Base-by-base conservation (phyloP, 2,329 filamentous ascomycete species). In the Berkeleyomyces basicola region DNA sequence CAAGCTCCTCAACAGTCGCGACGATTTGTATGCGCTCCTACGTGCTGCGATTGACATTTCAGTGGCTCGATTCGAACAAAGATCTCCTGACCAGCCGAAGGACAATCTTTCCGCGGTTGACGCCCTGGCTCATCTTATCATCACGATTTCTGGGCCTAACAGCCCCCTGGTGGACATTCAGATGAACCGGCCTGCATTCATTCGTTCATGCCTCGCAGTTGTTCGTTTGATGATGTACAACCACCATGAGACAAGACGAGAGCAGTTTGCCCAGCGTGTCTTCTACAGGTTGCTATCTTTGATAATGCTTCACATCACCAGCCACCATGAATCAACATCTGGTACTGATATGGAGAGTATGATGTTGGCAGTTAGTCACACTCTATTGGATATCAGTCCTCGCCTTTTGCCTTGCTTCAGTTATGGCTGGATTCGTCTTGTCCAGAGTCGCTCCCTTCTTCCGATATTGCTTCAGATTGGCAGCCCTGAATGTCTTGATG, bases 241-340 rank as follows among this genome's bases (percentile, higher is more conserved):
- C 68, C 90, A 97, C 70, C 86, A 95, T 69, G 80, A 87, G 63
- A 88, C 85, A 72, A 83, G 86, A 55, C 87, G 84, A 3, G 90
- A 96, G 61, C 81, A 79, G 46, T 91, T 95, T 76, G 92, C 90
- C 69, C 87, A 92, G 70, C 85, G 89, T 66, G 85, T 95, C 39
- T 97, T 96, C 77, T 93, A 91, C 80, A 85, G 92, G 55, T 79
- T 99, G 49, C 87, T 96, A 70, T 92, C 90, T 0, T 77, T 87
- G 69, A 23, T 65, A 11, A 79, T 96, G 58, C 79, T 99, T 3
- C 88, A 87, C 71, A 86, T 93, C 68, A 79, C 79, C 10, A 78
- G 84, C 65, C 79, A 85, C 63, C 39, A 62, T 9, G 51, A 55
- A 37, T 10, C 43, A 14, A 60, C 53, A 11, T 46, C 58, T 11